Percentiles rank a stretch among this genome's conserved stretches.
Conservation (phyloP, 2,329 filamentous ascomycete genomes). For the Aspergillus fumigatiaffinis region DNA sequence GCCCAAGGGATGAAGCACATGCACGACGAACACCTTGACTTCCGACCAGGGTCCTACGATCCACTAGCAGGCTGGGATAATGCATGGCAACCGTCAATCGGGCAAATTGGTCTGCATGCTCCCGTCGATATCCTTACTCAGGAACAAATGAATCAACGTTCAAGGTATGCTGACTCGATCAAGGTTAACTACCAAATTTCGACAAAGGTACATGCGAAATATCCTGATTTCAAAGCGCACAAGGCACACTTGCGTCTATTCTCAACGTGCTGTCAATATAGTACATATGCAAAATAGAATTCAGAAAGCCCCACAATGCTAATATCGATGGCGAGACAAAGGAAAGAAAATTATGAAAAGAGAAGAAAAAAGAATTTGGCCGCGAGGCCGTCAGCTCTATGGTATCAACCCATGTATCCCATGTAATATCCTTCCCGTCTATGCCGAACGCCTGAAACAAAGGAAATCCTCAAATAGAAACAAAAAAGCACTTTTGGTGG, state of each 20-base stretch:
- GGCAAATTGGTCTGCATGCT: slow-evolving; percentile 17
- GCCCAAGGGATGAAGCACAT: slow-evolving; percentile 19
- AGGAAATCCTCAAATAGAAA: slow-evolving; percentile 13
- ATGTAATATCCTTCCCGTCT: slow-evolving; percentile 33
- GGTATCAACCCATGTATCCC: slow-evolving; percentile 40
- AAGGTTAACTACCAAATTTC: slow-evolving; percentile 3
- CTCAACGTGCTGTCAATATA: slow-evolving; percentile 10
- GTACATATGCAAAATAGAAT: slow-evolving; percentile 12
- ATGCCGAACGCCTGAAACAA: slow-evolving; percentile 35
- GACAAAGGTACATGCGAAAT: slow-evolving; percentile 6
- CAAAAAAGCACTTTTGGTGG: slow-evolving; percentile 23
- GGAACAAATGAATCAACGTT: slow-evolving; percentile 13
- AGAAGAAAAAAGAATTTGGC: slow-evolving; percentile 20
- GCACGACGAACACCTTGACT: slow-evolving; percentile 14
- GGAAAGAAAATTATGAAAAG: slow-evolving; percentile 14
- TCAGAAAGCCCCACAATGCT: slow-evolving; percentile 18
- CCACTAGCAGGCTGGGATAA: slow-evolving; percentile 9
- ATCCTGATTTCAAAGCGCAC: background rate
- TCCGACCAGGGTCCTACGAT: slow-evolving; percentile 14
- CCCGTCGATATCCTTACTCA: slow-evolving; percentile 6
- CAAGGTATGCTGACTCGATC: slow-evolving; percentile 7
- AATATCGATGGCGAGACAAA: slow-evolving; percentile 13
- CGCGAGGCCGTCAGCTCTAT: slow-evolving; percentile 39
- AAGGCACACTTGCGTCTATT: slow-evolving; percentile 15
- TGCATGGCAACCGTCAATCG: slow-evolving; percentile 9